Evolutionary conservation across 2,329 filamentous ascomycete species (phyloP), one percentile per base, ranked within the genome.

Genomic region (Colletotrichum tofieldiae): DNA sequence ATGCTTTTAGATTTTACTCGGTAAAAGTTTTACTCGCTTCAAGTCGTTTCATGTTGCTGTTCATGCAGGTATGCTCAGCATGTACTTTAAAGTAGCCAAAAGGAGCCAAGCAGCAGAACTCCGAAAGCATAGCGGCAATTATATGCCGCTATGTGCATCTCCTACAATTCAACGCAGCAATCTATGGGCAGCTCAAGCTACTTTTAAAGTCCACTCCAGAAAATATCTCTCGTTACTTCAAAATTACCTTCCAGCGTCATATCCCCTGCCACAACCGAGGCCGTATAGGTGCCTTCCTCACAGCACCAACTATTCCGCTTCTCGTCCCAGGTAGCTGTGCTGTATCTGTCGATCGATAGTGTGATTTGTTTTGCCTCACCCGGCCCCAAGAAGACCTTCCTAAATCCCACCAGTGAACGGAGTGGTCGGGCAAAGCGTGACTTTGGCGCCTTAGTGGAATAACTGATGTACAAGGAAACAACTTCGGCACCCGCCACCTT

Each of bases 311-410:
- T 84, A 63, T 88, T 84, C 20, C 88, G 84, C 73, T 88, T 86
- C 82, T 94, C 93, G 75, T 94, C 91, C 86, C 91, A 94, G 81
- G 91, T 94, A 61, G 89, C 89, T 0, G 90, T 88, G 0, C 89
- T 90, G 61, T 93, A 90, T 81, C 92, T 93, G 71, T 88, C 78
- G 61, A 91, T 81, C 1, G 83, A 81, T 6, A 95, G 84, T 20
- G 85, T 82, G 1, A 90, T 88, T 6, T 75, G 82, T 81, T 88
- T 86, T 47, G 82, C 86, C 81, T 92, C 86, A 0, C 91, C 92
- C 0, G 89, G 84, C 64, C 86, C 84, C 58, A 96, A 45, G n/a
- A 49, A 26, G 14, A 91, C 85, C 80, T 93, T 93, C 32, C 80
- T 76, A 75, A 90, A 90, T 0, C 86, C 88, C 79, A 89, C 89